Conservation (phyloP, 148 eudicot species). For the Arctostaphylos glauca region DNA sequence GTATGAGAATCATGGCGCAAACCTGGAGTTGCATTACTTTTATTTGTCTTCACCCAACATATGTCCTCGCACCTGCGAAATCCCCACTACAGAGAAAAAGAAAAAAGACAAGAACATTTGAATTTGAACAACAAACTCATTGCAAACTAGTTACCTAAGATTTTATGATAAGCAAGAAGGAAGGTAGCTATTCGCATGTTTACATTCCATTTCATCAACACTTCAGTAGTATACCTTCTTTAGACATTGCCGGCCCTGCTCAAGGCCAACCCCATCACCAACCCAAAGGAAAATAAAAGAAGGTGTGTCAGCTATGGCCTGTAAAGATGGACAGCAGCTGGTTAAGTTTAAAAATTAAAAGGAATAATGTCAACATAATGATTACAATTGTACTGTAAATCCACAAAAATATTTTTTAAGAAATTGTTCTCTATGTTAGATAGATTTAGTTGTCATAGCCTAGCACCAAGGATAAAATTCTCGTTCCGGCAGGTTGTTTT, state of each 20-base stretch:
- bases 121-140: slow-evolving; percentile 29
- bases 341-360: background rate
- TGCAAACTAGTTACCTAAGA: background rate
- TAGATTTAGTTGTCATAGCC: background rate
- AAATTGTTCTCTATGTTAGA: background rate
- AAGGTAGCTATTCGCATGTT: background rate
- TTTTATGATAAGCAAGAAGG: background rate
- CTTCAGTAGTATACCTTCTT: slow-evolving; percentile 67
- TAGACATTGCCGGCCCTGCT: slow-evolving; percentile 94
- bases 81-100: slow-evolving; percentile 70
- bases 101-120: background rate
- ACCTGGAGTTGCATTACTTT: slow-evolving; percentile 73
- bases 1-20: slow-evolving; percentile 96
- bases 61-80: slow-evolving; percentile 97
- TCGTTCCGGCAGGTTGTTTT: background rate
- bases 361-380: background rate
- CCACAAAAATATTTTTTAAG: background rate
- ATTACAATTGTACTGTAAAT: background rate
- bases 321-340: slow-evolving; percentile 11
- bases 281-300: slow-evolving; percentile 98
- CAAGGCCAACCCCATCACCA: slow-evolving; percentile 97
- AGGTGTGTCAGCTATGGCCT: slow-evolving; percentile 99
- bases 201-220: slow-evolving; percentile 12
- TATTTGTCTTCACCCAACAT: slow-evolving; percentile 98
- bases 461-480: background rate